Base-by-base conservation (phyloP, 768 basidiomycete species). In the Sporobolomyces pararoseus region DNA sequence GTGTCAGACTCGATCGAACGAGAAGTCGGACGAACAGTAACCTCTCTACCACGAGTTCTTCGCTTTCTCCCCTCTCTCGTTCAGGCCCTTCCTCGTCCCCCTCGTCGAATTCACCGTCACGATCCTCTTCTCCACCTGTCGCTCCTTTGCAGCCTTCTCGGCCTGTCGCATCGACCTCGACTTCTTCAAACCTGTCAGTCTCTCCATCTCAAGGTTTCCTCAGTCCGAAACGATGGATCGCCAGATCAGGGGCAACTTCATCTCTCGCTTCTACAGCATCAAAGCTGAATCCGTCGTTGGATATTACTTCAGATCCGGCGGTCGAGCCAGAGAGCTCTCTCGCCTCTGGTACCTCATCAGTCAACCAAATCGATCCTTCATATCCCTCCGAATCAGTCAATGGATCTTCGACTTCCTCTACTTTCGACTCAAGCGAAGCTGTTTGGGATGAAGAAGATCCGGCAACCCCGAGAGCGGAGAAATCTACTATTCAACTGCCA, bases 191-290 rank as follows among this genome's bases (percentile, higher is more conserved):
- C 46, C 37, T 61, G 14, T 61, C 59, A 13, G 46, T 49, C 21
- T 61, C 59, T 2, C 59, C 59, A 7, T 61, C 59, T 17, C 59
- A 61, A 34, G 59, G 59, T 19, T 61, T 61, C 59, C 32, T 61
- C 5, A 10, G 10, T 7, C 29, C 59, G 46, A 61, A 49, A 34
- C 44, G 59, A 34, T 61, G 59, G 59, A 34, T 35, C 19, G 59
- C 14, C 17, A 16, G 23, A 35, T 19, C 59, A 19, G 19, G 2
- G 21, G 27, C 59, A 46, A 61, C 59, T 23, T 59, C 58, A 7
- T 21, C 59, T 3, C 46, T 46, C 13, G 39, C 58, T 23, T 59
- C 58, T n/a, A 59, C 58, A 23, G 46, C 37, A 9, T 16, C 59
- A 25, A 60, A 25, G n/a, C 7, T 55, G 27, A 19, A 37, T 27